These are phyloP conservation scores for Cruciata laevipes DNA, from an alignment of 257 asterid genomes.

Conservation along the genomic window DNA sequence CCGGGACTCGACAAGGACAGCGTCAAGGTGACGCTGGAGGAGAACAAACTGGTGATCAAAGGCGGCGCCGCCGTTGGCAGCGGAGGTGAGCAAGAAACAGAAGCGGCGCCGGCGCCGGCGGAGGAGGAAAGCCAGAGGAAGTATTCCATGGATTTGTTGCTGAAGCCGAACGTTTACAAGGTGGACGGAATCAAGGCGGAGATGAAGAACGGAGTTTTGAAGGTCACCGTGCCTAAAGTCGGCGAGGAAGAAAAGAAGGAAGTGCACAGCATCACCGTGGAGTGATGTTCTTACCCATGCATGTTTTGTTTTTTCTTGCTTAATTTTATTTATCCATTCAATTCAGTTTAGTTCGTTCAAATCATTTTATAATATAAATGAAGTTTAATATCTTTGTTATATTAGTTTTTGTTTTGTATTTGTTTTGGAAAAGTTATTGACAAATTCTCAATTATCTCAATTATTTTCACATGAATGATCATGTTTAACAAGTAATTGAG, in stretches of 20 bases:
- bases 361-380: no score
- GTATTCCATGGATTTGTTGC: constrained; percentile 25
- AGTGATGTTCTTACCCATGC: constrained; percentile 16
- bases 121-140: constrained; percentile 21
- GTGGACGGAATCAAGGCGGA: constrained; percentile 33
- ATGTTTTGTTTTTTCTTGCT: no score
- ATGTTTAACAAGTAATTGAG: no score
- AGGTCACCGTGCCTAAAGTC: constrained; percentile 32
- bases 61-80: constrained; percentile 14
- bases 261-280: constrained; percentile 20
- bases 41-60: constrained; percentile 30
- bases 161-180: constrained; percentile 27
- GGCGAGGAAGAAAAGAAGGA: constrained; percentile 33
- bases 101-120: no score
- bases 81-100: constrained; percentile 19
- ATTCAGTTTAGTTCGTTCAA: no score
- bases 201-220: constrained; percentile 45
- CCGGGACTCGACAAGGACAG: constrained; percentile 42
- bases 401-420: no score
- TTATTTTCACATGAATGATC: no score
- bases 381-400: no score
- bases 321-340: no score
- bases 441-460: no score
- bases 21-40: constrained; percentile 32
- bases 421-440: no score